These are phyloP conservation scores for Spiraea crenata DNA, from an alignment of 331 rosid species.

Conservation along the genomic window DNA sequence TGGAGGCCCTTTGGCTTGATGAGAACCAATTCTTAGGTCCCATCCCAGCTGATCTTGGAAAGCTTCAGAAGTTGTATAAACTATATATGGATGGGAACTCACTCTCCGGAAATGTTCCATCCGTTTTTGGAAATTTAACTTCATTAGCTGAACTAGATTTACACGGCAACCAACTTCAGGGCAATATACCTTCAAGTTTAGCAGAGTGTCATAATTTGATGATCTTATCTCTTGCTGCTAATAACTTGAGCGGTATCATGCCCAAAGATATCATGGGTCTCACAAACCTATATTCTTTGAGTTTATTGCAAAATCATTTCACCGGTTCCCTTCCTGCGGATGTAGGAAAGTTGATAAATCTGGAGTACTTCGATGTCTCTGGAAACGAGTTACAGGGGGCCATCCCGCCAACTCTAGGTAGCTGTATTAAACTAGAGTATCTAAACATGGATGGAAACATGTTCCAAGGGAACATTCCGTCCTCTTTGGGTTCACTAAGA, in stretches of 20 bases:
- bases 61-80: background rate
- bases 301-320: background rate
- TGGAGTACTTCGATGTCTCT: background rate
- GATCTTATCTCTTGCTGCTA: background rate
- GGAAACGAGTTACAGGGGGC: background rate
- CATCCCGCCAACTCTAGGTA: background rate
- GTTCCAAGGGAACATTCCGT: background rate
- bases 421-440: background rate
- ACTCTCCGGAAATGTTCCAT: background rate
- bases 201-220: background rate
- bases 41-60: background rate
- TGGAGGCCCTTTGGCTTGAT: background rate
- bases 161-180: background rate
- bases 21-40: background rate
- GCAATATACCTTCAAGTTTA: background rate
- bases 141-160: background rate
- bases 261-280: background rate
- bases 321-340: background rate
- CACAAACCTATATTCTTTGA: accelerated
- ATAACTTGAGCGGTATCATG: background rate
- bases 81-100: background rate
- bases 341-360: background rate
- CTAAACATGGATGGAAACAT: background rate
- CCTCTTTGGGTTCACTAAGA: background rate
- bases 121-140: background rate